Evolutionary conservation across 208 protist species (phyloP).

Genomic region (Leishmania tarentolae): DNA sequence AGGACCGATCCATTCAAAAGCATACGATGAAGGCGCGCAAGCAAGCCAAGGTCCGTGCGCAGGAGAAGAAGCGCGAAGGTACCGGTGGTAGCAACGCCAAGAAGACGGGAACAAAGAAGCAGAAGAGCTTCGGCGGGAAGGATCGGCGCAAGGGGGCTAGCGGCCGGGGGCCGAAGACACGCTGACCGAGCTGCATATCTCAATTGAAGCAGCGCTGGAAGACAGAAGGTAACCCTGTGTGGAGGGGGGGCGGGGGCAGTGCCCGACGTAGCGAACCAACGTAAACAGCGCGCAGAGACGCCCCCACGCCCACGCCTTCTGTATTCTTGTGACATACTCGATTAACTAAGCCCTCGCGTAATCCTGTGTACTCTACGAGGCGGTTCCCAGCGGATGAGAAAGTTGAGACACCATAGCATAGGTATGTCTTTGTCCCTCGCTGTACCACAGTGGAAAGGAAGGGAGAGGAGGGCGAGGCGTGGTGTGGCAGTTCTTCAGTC

Average conservation of each 20-base stretch:
- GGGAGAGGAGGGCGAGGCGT: neutral
- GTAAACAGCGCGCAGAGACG: too few relatives aligned
- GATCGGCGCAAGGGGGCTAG: constrained; percentile 1
- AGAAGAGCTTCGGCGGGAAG: constrained; percentile 12
- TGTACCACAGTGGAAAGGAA: neutral
- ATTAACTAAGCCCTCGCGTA: neutral
- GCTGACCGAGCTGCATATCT: constrained; percentile 3
- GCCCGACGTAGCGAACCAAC: too few relatives aligned
- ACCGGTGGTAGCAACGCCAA: neutral
- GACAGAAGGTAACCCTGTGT: neutral
- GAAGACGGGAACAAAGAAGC: constrained; percentile 23
- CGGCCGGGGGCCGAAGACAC: neutral
- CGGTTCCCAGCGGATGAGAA: neutral
- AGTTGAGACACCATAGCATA: neutral
- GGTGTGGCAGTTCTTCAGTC: neutral
- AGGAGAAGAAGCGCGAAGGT: constrained; percentile 29
- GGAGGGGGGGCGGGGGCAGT: neutral
- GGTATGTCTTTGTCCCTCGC: neutral
- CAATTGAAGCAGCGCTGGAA: neutral
- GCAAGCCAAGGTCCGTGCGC: constrained; percentile 30
- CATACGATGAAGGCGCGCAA: constrained; percentile 39
- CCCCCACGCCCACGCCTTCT: neutral
- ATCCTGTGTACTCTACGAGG: neutral
- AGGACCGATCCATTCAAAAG: constrained; percentile 48
- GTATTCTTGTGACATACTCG: neutral